Base-by-base conservation (phyloP, 768 basidiomycete genomes). In the Mycena galopus region DNA sequence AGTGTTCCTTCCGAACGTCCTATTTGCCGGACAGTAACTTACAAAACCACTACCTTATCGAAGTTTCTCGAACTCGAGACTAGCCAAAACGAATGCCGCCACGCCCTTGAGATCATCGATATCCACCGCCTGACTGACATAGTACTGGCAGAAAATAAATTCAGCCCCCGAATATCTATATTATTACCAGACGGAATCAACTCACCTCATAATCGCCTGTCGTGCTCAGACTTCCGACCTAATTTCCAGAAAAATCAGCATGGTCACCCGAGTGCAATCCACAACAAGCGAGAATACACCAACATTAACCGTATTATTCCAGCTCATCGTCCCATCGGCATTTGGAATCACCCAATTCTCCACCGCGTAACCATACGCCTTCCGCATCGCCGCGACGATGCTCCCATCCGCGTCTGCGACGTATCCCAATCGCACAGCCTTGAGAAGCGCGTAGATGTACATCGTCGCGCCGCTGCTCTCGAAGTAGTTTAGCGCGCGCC, bases 41-140 rank as follows among this genome's bases (percentile, higher is more conserved):
- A n/a, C 35, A 37, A 37, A 9, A 1, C 35, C 16, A 37, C 35
- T 16, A 30, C 55, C 30, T 37, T 25, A 23, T 69, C 65, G 73
- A 29, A 83, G 68, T 64, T 68, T 77, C 55, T 87, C 86, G 37
- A 80, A 81, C 75, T 88, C 86, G 53, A 86, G 64, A 73, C 86
- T 87, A 0, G 86, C 86, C n/a, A 87, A 76, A 17, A 87, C 68
- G 71, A 88, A 87, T 0, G 86, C 83, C 0, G 85, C 84, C 39
- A 86, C 53, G 19, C 86, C 87, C 73, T 87, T 88, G 53, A 88
- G 79, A 72, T 88, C 86, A 70, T 87, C 85, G 47, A 86, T 42
- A 58, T 83, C 79, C 11, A 77, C 79, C 4, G 82, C 75, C 63
- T 84, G 80, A 68, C 83, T 83, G 64, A 86, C 79, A 69, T 87